Base-by-base conservation (phyloP, 2,329 filamentous ascomycete species). In the Arachnomyces sp. region DNA sequence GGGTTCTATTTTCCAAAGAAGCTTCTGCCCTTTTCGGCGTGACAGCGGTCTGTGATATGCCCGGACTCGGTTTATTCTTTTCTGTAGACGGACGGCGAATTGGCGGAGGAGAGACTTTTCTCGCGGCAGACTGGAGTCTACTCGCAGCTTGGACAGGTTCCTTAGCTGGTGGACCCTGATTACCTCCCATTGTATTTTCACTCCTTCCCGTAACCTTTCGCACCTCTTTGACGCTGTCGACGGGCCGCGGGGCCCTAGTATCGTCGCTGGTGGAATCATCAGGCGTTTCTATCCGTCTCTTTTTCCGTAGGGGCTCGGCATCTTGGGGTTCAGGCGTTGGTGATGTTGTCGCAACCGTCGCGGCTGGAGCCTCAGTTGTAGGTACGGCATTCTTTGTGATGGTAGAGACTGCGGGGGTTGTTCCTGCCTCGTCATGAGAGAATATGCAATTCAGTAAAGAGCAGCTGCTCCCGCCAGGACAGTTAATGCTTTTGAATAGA, bases 381-480 rank as follows among this genome's bases (percentile, higher is more conserved):
- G 21, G 16, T 30, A 53, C 47, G 29, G 43, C 32, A 43, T 51
- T 49, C 33, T 51, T 52, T 34, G 47, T 46, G 14, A 42, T 36
- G 16, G 40, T 18, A 31, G 39, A 32, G n/a, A 28, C 31, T 28
- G 32, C 34, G 15, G 38, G 11, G 7, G 31, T 31, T 31, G 33
- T 4, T 7, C 38, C 15, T 11, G 39, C 6, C 11, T 52, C 39
- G 39, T 68, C 56, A 57, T 82, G 78, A 9, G 61, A 66, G 58
- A 80, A 82, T 14, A 80, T 70, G 60, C 78, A 82, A 46, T 70
- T 69, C 11, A 72, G 61, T 9, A 80, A 60, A 21, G 57, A 52
- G 57, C 78, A 82, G 43, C 59, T 46, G 18, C 59, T 51, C 11
- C 66, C 67, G 45, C 68, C 63, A 7, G 77, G 77, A 55, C 77